Base-by-base conservation (phyloP, 2,329 filamentous ascomycete genomes). In the Phoma sp. region DNA sequence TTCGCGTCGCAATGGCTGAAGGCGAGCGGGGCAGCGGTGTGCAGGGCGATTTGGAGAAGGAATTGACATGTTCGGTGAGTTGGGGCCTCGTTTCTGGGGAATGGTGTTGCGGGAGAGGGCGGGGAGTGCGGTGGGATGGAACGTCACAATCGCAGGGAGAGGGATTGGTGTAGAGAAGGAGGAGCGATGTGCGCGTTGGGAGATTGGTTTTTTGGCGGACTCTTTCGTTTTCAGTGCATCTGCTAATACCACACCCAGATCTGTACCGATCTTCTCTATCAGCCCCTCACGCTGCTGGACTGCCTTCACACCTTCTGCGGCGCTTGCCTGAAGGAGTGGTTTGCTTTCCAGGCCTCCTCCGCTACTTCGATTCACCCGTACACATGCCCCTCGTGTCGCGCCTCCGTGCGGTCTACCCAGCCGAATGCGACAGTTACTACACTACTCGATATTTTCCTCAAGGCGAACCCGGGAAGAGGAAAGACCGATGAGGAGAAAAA, bases 231-330 rank as follows among this genome's bases (percentile, higher is more conserved):
- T 18, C 18, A 55, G 61, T 59, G 55, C 41, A 45, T 50, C 52
- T 64, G 60, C 69, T 71, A 64, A 70, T 47, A 52, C 27, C 9
- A 47, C 43, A 40, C 35, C 18, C 64, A 97, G 93, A 99, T 99
- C 69, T 99, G 95, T 81, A 96, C 93, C 66, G 95, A 98, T 75
- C 85, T 96, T 61, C 86, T 96, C 59, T 96, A 91, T 77, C 90
- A 96, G 74, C 92, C 93, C 30, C 83, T 96, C 60, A 96, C 92
- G 25, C 86, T 96, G 44, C 89, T 96, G 74, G 91, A 96, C 79
- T 96, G 92, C 73, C 85, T 96, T 39, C 92, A 96, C 77, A 97
- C 93, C 40, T 99, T 96, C 76, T 99, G 95, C 79, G 95, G 93
- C 60, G 89, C 90, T 35, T 99, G 95, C 72, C 76, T 98, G 55